phyloP scores from a whole-genome alignment of 306 rosid genomes.

The Sicyos edulis region DNA sequence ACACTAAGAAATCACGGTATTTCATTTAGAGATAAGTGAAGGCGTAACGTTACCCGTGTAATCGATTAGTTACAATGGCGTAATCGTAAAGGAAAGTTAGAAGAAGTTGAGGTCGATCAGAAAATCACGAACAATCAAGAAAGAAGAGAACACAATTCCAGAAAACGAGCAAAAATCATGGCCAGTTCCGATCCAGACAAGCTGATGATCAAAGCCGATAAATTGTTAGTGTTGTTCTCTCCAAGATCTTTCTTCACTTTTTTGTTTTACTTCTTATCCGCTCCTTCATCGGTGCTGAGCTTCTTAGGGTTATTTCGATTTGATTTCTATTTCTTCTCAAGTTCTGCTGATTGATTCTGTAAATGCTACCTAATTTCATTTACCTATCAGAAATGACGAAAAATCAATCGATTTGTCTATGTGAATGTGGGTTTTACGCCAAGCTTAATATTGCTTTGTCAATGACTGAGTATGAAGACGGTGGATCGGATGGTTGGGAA shows the following conservation, averaged over 20 bases:
- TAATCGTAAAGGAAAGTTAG: neutral
- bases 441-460: neutral
- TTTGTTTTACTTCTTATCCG: constrained; percentile 5
- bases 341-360: neutral
- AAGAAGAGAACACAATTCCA: neutral
- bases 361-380: neutral
- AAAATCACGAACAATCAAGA: neutral
- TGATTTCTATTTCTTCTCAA: neutral
- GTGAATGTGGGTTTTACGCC: neutral
- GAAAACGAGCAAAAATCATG: constrained; percentile 34
- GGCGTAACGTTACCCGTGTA: neutral
- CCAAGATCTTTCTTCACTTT: neutral
- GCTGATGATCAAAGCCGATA: no score
- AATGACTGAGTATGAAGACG: neutral
- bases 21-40: neutral
- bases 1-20: no score
- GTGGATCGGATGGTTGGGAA: constrained; percentile 17
- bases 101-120: constrained; percentile 13
- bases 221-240: neutral
- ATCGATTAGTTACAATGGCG: neutral
- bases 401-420: neutral
- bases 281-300: no score
- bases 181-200: neutral
- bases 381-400: neutral
- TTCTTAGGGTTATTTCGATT: no score